Percentiles rank a stretch among this genome's conserved stretches.
Conservation (phyloP, 2,329 filamentous ascomycete genomes). For the Colletotrichum agaves region DNA sequence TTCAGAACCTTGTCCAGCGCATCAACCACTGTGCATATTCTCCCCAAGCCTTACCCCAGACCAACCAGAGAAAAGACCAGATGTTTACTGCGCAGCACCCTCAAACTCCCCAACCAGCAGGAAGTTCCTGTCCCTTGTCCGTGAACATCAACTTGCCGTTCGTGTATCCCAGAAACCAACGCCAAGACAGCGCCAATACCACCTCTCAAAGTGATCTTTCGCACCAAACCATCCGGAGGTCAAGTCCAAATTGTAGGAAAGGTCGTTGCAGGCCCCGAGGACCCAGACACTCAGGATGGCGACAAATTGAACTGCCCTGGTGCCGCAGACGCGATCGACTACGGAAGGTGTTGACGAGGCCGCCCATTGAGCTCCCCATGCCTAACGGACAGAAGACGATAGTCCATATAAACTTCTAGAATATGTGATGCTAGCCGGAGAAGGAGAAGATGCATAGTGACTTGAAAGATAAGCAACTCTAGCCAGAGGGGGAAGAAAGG, state of each 20-base stretch:
- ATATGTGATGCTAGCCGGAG: neutral
- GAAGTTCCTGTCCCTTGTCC: neutral
- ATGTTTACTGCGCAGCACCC: no score
- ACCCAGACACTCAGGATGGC: neutral
- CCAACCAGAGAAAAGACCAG: no score
- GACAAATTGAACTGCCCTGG: neutral
- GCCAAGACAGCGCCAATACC: conserved; percentile 7
- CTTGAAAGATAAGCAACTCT: conserved; percentile 9
- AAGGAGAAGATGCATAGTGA: neutral
- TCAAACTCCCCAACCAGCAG: neutral
- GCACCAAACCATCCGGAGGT: conserved; percentile 5
- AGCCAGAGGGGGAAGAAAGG: conserved; percentile 5
- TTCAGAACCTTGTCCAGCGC: no score
- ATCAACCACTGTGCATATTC: neutral
- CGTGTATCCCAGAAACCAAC: neutral
- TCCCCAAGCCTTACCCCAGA: neutral
- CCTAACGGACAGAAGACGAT: conserved; percentile 6
- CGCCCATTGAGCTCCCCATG: conserved; percentile 4
- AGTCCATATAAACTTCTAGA: conserved; percentile 1
- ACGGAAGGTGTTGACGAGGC: conserved; percentile 17
- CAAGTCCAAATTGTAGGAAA: conserved; percentile 3
- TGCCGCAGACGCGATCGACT: neutral
- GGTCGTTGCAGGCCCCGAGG: neutral
- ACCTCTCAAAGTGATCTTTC: conserved; percentile 4
- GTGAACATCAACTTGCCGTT: conserved; percentile 4